phyloP scores from a whole-genome alignment of 768 basidiomycete genomes.

The Kwoniella dejecticola region DNA sequence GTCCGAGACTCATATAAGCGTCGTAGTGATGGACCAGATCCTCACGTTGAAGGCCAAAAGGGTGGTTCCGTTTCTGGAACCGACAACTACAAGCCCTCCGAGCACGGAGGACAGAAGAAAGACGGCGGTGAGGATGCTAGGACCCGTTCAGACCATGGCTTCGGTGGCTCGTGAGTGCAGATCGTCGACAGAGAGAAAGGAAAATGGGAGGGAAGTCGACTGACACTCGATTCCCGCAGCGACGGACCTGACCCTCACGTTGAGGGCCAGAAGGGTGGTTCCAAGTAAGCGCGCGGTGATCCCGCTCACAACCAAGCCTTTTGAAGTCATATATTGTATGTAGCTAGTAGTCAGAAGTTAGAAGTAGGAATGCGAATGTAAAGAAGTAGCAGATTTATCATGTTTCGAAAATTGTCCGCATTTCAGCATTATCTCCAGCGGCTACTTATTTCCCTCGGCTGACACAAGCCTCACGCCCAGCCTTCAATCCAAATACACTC shows the following conservation, averaged over 20 bases:
- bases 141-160: slow-evolving; percentile 53
- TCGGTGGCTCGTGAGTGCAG: slow-evolving; percentile 52
- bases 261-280: slow-evolving; percentile 52
- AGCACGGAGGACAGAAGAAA: slow-evolving; percentile 55
- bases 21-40: slow-evolving; percentile 54
- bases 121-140: slow-evolving; percentile 53
- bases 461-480: too few species aligned
- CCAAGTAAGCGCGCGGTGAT: slow-evolving; percentile 22
- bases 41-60: slow-evolving; percentile 54
- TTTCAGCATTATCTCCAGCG: too few species aligned
- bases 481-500: too few species aligned
- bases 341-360: slow-evolving; percentile 11
- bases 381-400: slow-evolving; percentile 7
- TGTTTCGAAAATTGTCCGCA: too few species aligned
- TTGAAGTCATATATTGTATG: not conserved
- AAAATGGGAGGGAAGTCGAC: not conserved
- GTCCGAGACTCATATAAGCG: slow-evolving; percentile 5
- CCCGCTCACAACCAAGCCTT: too few species aligned
- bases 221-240: slow-evolving; percentile 5
- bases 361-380: slow-evolving; percentile 16
- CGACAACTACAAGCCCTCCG: slow-evolving; percentile 51
- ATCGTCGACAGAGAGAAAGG: too few species aligned
- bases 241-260: slow-evolving; percentile 52
- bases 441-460: too few species aligned
- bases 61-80: slow-evolving; percentile 38